Base-by-base conservation (phyloP, 2,329 filamentous ascomycete genomes). In the Penicillium digitatum region DNA sequence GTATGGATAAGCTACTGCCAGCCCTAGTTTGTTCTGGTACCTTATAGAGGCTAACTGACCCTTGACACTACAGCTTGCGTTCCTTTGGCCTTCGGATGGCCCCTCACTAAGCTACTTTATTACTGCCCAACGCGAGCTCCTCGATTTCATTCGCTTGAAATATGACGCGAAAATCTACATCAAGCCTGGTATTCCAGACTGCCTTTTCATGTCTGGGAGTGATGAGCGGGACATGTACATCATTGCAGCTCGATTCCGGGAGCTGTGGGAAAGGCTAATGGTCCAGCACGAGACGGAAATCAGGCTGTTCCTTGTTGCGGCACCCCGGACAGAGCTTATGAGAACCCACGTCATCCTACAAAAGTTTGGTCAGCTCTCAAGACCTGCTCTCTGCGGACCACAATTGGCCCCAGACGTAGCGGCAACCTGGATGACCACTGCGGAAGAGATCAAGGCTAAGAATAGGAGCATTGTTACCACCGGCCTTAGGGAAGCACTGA, bases 141-240 rank as follows among this genome's bases (percentile, higher is more conserved):
- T 81, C 4, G 79, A 81, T 58, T 59, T 64, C 7, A 71, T 81
- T 12, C 73, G 79, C 5, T 67, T 68, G 32, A 69, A 69, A 24
- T 72, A 67, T 46, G 65, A 65, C 4, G 78, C 72, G 52, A 68
- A 75, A 55, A 66, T 81, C n/a, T 72, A 74, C 32, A 67, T 71
- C n/a, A 64, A 72, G 24, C 56, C 64, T 4, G 56, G 65, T 14
- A 31, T 54, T 60, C 58, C 35, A 0, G 57, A 65, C 52, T 62
- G 70, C 61, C 60, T 71, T 69, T 59, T 60, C 54, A 56, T 74
- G 56, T 35, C 71, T 71, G 60, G 70, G 14, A 49, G 65, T 12
- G 56, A 59, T 31, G 58, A 74, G 34, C 69, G 69, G 7, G 69
- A 62, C 5, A 74, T 72, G 52, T 72, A 66, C 48, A 69, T 74